A percentile compares a stretch with the other conserved stretches of the same genome.
Conservation (phyloP, 306 rosid genomes). For the Malus asiatica region DNA sequence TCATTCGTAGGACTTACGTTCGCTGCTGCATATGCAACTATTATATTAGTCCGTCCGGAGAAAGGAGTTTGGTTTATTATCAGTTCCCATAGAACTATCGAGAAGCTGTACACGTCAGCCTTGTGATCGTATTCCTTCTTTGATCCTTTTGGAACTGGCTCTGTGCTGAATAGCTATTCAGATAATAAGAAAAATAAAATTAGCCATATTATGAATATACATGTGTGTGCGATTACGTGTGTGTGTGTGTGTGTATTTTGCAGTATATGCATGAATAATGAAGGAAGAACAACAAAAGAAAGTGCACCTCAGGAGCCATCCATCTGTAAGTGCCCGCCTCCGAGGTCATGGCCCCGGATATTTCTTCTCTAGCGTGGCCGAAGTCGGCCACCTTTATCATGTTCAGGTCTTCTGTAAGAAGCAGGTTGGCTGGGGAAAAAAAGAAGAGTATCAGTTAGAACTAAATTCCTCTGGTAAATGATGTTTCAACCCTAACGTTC, state of each 20-base stretch:
- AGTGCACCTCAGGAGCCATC: slow-evolving; percentile 63
- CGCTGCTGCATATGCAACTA: slow-evolving; percentile 62
- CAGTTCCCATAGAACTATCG: slow-evolving; percentile 50
- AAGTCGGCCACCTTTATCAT: slow-evolving; percentile 44
- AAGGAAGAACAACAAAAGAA: background rate
- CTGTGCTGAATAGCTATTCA: slow-evolving; percentile 39
- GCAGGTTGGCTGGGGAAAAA: slow-evolving; percentile 33
- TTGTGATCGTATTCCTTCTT: slow-evolving; percentile 50
- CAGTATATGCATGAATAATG: background rate
- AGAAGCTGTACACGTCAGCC: slow-evolving; percentile 62
- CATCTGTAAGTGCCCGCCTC: slow-evolving; percentile 59
- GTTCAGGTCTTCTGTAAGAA: slow-evolving; percentile 38
- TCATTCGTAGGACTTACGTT: slow-evolving; percentile 24
- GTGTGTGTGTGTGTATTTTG: too few species aligned
- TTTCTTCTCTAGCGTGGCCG: slow-evolving; percentile 42
- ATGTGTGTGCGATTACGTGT: too few species aligned
- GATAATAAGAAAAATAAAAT: background rate
- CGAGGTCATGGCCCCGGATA: slow-evolving; percentile 33
- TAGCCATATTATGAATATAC: background rate
- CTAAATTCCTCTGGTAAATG: background rate
- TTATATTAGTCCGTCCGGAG: slow-evolving; percentile 28
- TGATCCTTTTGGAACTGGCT: slow-evolving; percentile 39
- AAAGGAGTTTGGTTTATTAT: slow-evolving; percentile 52
- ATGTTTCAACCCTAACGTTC: background rate
- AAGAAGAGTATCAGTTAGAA: background rate